Conservation (phyloP, 768 basidiomycete species). For the Trametopsis cervina region DNA sequence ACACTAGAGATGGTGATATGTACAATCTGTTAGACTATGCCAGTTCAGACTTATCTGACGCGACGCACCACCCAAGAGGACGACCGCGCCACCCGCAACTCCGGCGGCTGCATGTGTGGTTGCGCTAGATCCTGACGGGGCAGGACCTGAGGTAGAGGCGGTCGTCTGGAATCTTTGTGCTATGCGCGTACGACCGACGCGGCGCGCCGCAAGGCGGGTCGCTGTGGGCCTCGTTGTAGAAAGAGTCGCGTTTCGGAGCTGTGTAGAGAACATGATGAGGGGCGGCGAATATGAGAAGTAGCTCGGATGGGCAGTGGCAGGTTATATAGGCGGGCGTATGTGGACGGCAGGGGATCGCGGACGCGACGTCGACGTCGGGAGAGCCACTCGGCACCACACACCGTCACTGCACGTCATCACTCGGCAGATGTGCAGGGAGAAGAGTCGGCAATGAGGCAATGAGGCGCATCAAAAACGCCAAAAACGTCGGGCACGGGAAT, state of each 20-base stretch:
- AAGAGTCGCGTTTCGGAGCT: conserved; percentile 1
- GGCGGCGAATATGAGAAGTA: neutral
- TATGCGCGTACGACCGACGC: conserved; percentile 15
- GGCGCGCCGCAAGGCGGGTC: conserved; percentile 10
- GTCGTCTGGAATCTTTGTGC: conserved; percentile 21
- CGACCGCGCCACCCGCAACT: conserved; percentile 24
- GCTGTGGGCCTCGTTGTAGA: neutral
- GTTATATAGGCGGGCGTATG: neutral
- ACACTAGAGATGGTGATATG: conserved; percentile 25
- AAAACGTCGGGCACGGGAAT: too few species aligned
- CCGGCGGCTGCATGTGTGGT: conserved; percentile 24
- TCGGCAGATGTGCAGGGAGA: too few species aligned
- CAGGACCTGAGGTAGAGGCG: neutral
- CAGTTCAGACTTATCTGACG: neutral
- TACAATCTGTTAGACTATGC: neutral
- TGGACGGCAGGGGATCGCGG: too few species aligned
- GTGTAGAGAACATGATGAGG: neutral
- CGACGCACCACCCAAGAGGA: conserved; percentile 23
- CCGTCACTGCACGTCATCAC: too few species aligned
- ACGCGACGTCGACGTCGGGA: too few species aligned
- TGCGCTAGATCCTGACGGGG: conserved; percentile 1
- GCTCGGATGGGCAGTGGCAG: neutral
- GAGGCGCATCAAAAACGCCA: too few species aligned
- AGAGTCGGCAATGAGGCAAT: too few species aligned
- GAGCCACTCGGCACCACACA: too few species aligned